phyloP scores from a whole-genome alignment of 1,139 yeast genomes.

The Sugiyamaella pinicola region DNA sequence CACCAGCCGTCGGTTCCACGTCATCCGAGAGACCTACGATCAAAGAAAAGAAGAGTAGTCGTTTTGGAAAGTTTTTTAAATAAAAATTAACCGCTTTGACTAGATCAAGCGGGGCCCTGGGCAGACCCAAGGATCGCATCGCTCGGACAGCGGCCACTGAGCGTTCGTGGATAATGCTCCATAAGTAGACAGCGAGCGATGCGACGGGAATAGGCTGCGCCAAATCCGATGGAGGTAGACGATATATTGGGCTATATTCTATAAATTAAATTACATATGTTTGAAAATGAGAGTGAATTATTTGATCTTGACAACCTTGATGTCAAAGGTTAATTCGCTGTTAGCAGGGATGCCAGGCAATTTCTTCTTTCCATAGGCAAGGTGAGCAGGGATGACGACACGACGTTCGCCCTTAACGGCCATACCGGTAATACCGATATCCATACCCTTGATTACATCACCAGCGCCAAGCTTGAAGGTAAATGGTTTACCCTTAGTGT shows the following conservation, averaged over 20 bases:
- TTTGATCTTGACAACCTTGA: constrained; percentile 87
- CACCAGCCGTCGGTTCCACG: constrained; percentile 12
- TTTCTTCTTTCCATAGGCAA: constrained; percentile 93
- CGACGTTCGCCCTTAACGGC: constrained; percentile 99
- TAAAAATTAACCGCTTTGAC: constrained; percentile 18
- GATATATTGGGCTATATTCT: too few species aligned
- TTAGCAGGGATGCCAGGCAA: constrained; percentile 97
- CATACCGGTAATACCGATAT: constrained; percentile 98
- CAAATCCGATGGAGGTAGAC: too few species aligned
- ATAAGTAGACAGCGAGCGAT: too few species aligned
- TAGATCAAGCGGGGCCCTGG: too few species aligned
- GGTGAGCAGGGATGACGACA: constrained; percentile 90
- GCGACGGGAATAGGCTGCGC: too few species aligned
- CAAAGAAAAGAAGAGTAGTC: constrained; percentile 26
- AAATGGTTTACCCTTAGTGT: constrained; percentile 97
- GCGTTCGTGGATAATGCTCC: too few species aligned
- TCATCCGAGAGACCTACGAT: constrained; percentile 17
- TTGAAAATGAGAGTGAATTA: constrained; percentile 43
- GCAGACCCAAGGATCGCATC: too few species aligned
- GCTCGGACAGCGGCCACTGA: too few species aligned
- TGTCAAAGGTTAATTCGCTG: constrained; percentile 94
- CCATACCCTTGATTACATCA: constrained; percentile 98
- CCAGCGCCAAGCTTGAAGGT: constrained; percentile 90
- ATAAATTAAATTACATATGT: constrained; percentile 15
- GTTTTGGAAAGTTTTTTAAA: constrained; percentile 32